A percentile compares a stretch with the other conserved stretches of the same genome.
These are phyloP conservation scores for Acorus gramineus DNA, from an alignment of 106 monocot genomes.

Conservation along the genomic window DNA sequence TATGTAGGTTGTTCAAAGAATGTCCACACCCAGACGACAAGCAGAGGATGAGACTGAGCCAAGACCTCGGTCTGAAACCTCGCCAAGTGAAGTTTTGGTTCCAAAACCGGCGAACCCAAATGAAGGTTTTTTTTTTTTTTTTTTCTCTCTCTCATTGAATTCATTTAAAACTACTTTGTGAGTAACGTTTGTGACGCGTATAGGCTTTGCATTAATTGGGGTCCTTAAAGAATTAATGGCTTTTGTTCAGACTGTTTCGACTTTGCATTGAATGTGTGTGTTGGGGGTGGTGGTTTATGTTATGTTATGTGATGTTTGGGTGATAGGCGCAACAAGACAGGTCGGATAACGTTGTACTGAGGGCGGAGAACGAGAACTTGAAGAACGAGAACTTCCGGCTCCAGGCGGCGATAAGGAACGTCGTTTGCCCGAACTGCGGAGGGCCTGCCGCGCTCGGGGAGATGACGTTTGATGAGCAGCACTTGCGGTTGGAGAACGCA, in stretches of 20 bases:
- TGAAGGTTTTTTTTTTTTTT: constrained; percentile 48
- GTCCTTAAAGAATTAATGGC: too few species aligned
- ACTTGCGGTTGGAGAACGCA: constrained; percentile 88
- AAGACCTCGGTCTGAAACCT: constrained; percentile 88
- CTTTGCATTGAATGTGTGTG: too few species aligned
- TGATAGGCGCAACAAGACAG: constrained; percentile 89
- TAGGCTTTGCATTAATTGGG: too few species aligned
- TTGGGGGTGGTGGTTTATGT: neutral
- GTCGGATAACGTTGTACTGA: constrained; percentile 67
- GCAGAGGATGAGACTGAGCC: constrained; percentile 88
- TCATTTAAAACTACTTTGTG: too few species aligned
- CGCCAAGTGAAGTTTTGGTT: constrained; percentile 99
- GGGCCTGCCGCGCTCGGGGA: constrained; percentile 81
- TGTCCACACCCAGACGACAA: constrained; percentile 98
- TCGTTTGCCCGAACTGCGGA: constrained; percentile 85
- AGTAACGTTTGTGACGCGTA: too few species aligned
- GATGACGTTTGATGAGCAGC: constrained; percentile 88
- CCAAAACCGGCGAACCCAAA: constrained; percentile 95
- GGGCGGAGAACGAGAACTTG: constrained; percentile 85
- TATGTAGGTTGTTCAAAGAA: constrained; percentile 80
- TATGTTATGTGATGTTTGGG: neutral
- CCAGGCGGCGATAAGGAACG: constrained; percentile 75
- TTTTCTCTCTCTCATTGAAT: neutral
- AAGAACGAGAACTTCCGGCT: constrained; percentile 88
- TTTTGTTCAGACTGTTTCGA: too few species aligned